phyloP scores from a whole-genome alignment of 768 basidiomycete species.

The Mycena sanguinolenta region DNA sequence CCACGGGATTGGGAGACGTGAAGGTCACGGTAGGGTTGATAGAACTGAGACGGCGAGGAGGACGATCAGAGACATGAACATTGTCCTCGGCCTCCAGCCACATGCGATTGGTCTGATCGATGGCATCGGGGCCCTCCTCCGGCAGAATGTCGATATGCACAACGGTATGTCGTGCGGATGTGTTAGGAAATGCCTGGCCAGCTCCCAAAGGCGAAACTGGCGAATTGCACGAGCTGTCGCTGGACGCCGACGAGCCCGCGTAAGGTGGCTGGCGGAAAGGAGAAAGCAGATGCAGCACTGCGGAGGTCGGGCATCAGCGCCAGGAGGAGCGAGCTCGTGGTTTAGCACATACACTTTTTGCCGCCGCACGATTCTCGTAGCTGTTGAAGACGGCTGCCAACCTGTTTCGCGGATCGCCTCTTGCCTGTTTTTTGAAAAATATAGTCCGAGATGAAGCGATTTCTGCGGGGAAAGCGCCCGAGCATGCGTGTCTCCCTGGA shows the following conservation, averaged over 20 bases:
- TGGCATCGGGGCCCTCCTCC: conserved; percentile 32
- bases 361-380: conserved; percentile 81
- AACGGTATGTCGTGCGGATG: conserved; percentile 47
- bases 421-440: conserved; percentile 79
- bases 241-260: conserved; percentile 37
- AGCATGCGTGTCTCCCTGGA: conserved; percentile 80
- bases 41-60: conserved; percentile 66
- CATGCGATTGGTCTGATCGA: conserved; percentile 22
- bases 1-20: conserved; percentile 59
- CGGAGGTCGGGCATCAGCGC: conserved; percentile 18
- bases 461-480: conserved; percentile 83
- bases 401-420: conserved; percentile 81
- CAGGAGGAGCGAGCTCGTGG: conserved; percentile 18
- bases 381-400: conserved; percentile 85
- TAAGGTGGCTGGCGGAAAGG: conserved; percentile 49
- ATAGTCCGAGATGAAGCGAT: conserved; percentile 85
- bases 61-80: conserved; percentile 56
- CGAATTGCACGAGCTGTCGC: conserved; percentile 29
- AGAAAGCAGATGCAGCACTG: conserved; percentile 63
- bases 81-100: conserved; percentile 41
- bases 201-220: conserved; percentile 35
- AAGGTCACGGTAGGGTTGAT: conserved; percentile 82
- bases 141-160: conserved; percentile 64
- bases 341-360: conserved; percentile 68
- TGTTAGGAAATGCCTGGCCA: conserved; percentile 29